A percentile compares a stretch with the other conserved stretches of the same genome.
Conservation (phyloP, 805 yeast genomes). For the Phaffomyces opuntiae region DNA sequence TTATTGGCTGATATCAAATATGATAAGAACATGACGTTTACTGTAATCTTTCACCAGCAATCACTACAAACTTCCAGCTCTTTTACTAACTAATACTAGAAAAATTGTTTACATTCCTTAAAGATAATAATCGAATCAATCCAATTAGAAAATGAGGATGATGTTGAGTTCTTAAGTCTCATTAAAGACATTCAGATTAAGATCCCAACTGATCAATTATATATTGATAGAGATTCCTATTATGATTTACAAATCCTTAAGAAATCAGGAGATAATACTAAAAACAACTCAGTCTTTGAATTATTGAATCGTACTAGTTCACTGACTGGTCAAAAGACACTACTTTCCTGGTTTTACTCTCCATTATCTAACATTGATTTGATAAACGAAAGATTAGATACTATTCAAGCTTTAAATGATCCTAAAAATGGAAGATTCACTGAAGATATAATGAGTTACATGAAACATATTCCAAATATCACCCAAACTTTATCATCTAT, state of each 20-base stretch:
- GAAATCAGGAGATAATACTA: neutral
- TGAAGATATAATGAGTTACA: slow-evolving; percentile 14
- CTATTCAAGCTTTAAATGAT: slow-evolving; percentile 21
- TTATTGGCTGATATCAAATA: neutral
- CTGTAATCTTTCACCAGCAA: slow-evolving; percentile 1
- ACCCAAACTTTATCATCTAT: slow-evolving; percentile 13
- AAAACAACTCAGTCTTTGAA: slow-evolving; percentile 13
- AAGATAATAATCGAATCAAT: neutral
- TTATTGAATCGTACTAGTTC: slow-evolving; percentile 23
- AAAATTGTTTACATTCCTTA: neutral
- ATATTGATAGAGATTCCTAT: slow-evolving; percentile 25
- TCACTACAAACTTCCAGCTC: neutral
- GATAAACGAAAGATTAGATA: slow-evolving; percentile 26
- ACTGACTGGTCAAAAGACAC: slow-evolving; percentile 22
- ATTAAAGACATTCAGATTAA: slow-evolving; percentile 3
- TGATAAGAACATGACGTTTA: neutral
- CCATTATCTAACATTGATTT: slow-evolving; percentile 25
- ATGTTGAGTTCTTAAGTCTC: neutral
- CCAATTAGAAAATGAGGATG: neutral
- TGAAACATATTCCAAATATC: slow-evolving; percentile 27
- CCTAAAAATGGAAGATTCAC: slow-evolving; percentile 13
- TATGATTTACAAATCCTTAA: slow-evolving; percentile 22
- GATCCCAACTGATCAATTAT: slow-evolving; percentile 12
- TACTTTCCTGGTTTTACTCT: slow-evolving; percentile 29
- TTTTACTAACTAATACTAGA: neutral